Base-by-base conservation (phyloP, 805 yeast genomes). In the Candida peoriensis region DNA sequence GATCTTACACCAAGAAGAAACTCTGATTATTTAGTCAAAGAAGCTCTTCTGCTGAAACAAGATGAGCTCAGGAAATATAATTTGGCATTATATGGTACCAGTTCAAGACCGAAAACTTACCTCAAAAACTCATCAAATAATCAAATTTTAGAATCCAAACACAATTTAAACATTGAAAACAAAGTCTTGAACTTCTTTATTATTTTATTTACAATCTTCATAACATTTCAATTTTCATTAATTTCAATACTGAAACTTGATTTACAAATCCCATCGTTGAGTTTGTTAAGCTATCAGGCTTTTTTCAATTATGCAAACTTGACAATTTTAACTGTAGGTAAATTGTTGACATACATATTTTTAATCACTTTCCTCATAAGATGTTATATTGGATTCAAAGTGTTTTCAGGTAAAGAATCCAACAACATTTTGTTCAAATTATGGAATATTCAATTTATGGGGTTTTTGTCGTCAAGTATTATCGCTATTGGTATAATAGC, bases 401-500 rank as follows among this genome's bases (percentile, higher is more conserved):
- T 47, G 1, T 47, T 47, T 28, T 32, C 36, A 19, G 28, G 34
- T 14, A 17, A 32, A 11, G 42, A 44, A 6, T 38, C 36, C 17
- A 43, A 49, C 18, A 47, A 41, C 15, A 22, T 43, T 17, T n/a
- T 47, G 19, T 28, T 47, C 12, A 45, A 43, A 27, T 30, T 47
- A 17, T 31, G 43, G 16, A 41, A 45, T 30, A 13, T 39, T 14
- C 52, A 47, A 28, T 47, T 47, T 31, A 38, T 41, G 32, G 52
- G 50, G 2, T 47, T 47, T 33, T 29, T 47, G n/a, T 21, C 38
- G 6, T 34, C 46, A 2, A 38, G 43, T 6, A 4, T 43, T 17
- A 34, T 39, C 17, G 37, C 44, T 4, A 14, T 42, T 4, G 43
- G 33, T 1, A 39, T 47, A 12, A 31, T 45, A 19, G 27, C 30